Base-by-base conservation (phyloP, 2,329 filamentous ascomycete genomes). In the Ophiobolus disseminans region DNA sequence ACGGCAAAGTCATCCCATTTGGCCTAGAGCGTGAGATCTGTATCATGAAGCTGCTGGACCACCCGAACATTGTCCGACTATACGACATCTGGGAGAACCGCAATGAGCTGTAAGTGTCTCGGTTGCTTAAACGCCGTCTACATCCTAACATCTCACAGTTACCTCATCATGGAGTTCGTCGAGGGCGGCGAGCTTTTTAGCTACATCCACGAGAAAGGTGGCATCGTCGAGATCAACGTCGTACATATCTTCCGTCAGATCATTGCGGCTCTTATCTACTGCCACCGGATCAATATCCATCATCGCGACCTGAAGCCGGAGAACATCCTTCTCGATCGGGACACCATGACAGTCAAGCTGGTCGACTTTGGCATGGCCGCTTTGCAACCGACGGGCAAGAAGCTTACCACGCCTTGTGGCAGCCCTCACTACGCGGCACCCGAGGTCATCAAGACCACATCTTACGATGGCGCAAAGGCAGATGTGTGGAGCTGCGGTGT, bases 291-390 rank as follows among this genome's bases (percentile, higher is more conserved):
- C 76, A 91, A 93, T 61, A 96, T 99, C 55, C 96, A 92, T 69
- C 94, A 99, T 69, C 89, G 94, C 19, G 94, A 99, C 63, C 80
- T 99, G 43, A 99, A 99, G 74, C 94, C 92, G 0, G 94, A 99
- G 75, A 99, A 99, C 64, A 97, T 99, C 36, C 80, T 99, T 14
- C 81, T 99, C 40, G 91, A 91, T 48, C 78, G 79, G 3, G 78
- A 87, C 5, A 75, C 70, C 37, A 82, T 87, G 43, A 86, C 89
- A 48, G 86, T 97, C 72, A 99, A 97, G 75, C 86, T 99, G 62
- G 93, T 93, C 41, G 94, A 99, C 72, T 99, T 99, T 72, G 93
- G 94, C 32, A 97, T 99, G 92, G 94, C 94, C 35, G 93, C 93
- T 3, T 80, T 97, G 32, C 93, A 97, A 70, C 89, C 89, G 3